phyloP scores from a whole-genome alignment of 148 eudicot genomes.

The Polygonum aviculare region DNA sequence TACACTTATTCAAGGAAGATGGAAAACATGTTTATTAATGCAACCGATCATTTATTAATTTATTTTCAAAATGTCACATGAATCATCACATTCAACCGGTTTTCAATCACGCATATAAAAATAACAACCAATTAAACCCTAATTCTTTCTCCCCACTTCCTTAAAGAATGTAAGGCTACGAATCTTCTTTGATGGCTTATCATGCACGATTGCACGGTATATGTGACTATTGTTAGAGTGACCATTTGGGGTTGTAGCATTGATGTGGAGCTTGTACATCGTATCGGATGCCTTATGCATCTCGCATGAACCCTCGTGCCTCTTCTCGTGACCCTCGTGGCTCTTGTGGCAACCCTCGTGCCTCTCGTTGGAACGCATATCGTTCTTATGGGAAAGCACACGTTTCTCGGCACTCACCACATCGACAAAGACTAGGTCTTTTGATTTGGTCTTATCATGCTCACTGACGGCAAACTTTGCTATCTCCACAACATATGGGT shows the following conservation, averaged over 20 bases:
- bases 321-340: too few relatives aligned
- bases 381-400: constrained; percentile 25
- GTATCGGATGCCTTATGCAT: too few relatives aligned
- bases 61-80: too few relatives aligned
- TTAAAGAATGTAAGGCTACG: constrained; percentile 26
- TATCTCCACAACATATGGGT: constrained; percentile 26
- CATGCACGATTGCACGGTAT: constrained; percentile 40
- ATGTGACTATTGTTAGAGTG: neutral
- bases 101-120: too few relatives aligned
- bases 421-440: constrained; percentile 1
- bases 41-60: too few relatives aligned
- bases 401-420: constrained; percentile 34
- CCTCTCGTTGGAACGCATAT: too few relatives aligned
- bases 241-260: constrained; percentile 28
- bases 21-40: too few relatives aligned
- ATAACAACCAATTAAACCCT: neutral
- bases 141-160: neutral
- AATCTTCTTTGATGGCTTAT: constrained; percentile 14
- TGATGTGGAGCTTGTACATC: constrained; percentile 23
- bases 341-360: too few relatives aligned
- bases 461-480: constrained; percentile 39
- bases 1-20: too few relatives aligned
- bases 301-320: too few relatives aligned
- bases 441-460: constrained; percentile 24
- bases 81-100: too few relatives aligned